A percentile compares a stretch with the other conserved stretches of the same genome.
These are phyloP conservation scores for Solanum pinnatisectum DNA, from an alignment of 257 asterid species.

Conservation along the genomic window DNA sequence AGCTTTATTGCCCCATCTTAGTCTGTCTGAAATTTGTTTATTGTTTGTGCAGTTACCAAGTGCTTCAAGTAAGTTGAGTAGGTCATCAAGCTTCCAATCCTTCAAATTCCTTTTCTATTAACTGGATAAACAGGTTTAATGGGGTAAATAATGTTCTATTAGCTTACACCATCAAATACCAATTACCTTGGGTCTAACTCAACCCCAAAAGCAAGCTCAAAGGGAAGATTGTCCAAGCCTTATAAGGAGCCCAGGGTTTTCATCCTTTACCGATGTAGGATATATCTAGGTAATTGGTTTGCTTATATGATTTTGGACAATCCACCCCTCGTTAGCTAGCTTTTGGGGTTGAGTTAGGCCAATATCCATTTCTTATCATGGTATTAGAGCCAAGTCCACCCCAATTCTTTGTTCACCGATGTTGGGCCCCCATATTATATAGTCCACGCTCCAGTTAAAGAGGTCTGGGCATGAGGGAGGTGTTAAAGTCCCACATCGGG, in stretches of 20 bases:
- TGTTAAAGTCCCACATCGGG: not conserved
- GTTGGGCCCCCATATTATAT: not conserved
- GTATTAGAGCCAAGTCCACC: not conserved
- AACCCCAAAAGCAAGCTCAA: not conserved
- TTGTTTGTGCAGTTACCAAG: not conserved
- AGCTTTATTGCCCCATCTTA: not conserved
- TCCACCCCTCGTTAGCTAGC: not conserved
- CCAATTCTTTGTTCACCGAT: not conserved
- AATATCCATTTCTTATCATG: not conserved
- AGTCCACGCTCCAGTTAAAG: not conserved
- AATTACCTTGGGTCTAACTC: not conserved
- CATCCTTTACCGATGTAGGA: not conserved
- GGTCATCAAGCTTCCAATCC: not conserved
- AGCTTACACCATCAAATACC: not conserved
- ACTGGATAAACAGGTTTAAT: not conserved
- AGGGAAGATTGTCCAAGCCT: not conserved
- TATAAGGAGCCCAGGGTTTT: not conserved
- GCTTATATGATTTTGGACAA: not conserved
- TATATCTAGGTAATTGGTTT: not conserved
- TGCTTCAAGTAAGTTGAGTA: not conserved
- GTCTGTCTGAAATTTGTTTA: not conserved
- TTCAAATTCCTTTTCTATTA: not conserved
- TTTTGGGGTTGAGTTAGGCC: not conserved
- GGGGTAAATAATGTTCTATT: not conserved
- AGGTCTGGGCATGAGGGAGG: not conserved